These are phyloP conservation scores for Phytophthora fragariaefolia DNA, from an alignment of 352 stramenopile species.

Conservation along the genomic window DNA sequence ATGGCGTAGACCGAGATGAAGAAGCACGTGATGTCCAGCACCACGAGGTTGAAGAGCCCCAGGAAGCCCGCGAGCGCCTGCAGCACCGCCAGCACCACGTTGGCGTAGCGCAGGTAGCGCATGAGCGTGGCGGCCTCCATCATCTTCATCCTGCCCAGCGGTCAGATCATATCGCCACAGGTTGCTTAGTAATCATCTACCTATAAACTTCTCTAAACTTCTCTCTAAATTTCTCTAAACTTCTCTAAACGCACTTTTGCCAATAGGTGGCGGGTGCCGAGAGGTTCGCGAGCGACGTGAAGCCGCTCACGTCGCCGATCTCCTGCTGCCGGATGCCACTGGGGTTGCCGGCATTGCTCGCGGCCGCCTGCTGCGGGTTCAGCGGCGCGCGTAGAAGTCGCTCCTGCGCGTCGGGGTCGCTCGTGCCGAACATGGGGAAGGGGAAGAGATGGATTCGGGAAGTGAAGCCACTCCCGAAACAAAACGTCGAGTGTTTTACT, in stretches of 20 bases:
- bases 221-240: not conserved
- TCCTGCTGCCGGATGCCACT: conserved; percentile 36
- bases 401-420: conserved; percentile 36
- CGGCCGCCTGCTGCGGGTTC: conserved; percentile 39
- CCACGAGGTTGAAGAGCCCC: conserved; percentile 85
- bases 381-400: conserved; percentile 41
- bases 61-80: conserved; percentile 85
- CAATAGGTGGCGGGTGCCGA: conserved; percentile 43
- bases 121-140: conserved; percentile 77
- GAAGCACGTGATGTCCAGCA: conserved; percentile 89
- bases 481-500: not conserved
- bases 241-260: conserved; percentile 47
- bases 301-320: conserved; percentile 31
- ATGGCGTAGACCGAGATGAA: conserved; percentile 89
- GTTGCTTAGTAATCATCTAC: too few relatives aligned
- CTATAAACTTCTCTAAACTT: not conserved
- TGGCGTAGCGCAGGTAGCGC: conserved; percentile 85
- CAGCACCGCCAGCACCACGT: conserved; percentile 81
- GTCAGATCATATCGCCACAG: conserved; percentile 3
- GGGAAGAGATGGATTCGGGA: not conserved
- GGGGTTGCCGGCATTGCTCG: conserved; percentile 26
- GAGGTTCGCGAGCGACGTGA: conserved; percentile 44
- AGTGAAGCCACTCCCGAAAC: not conserved
- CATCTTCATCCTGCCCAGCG: conserved; percentile 55
- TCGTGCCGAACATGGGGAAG: conserved; percentile 34